Evolutionary conservation across 2,329 filamentous ascomycete genomes (phyloP), one percentile per base, ranked within the genome.

Genomic region (Raffaelea ambrosiae): DNA sequence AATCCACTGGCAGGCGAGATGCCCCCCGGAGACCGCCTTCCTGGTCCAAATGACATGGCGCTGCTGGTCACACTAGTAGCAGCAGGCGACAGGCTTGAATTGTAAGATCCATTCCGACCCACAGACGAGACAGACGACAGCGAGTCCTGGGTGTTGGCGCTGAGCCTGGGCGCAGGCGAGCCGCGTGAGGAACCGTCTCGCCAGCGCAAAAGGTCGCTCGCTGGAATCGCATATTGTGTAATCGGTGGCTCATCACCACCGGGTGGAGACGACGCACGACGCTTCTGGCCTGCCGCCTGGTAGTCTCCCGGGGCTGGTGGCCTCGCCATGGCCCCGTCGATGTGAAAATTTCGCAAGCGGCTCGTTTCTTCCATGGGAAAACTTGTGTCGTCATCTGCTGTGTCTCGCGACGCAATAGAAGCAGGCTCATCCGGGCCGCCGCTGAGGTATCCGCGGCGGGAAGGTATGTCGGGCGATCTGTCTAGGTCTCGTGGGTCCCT

Each of bases 231-330:
- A 48, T 66, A 64, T 10, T 53, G 45, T 13, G 57, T 49, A 14
- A 47, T 19, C 9, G 56, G 53, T 7, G 66, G 59, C 20, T 77
- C 74, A 23, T 77, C 74, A 11, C 74, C 73, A 3, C 44, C 63
- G 0, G 69, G 72, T 1, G 76, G 76, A 22, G 76, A 79, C 0
- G 74, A 75, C 2, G 76, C 76, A 36, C 76, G 67, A 42, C 77
- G 70, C 62, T 81, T 81, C 51, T 71, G 71, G 7, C 75, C 73
- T 9, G 62, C 58, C 3, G 67, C 60, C 39, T 72, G 65, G 51
- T 63, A 66, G 22, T 69, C 66, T 45, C 44, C 52, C 23, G 23
- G 53, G 52, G 14, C 20, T 4, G 26, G 13, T 14, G 14, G 2
- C 40, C 52, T 54, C 43, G 50, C 57, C 35, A 50, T 52, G 52